A percentile compares a stretch with the other conserved stretches of the same genome.
Evolutionary conservation across 352 stramenopile species (phyloP).

Genomic region (Globisporangium takayamanum): DNA sequence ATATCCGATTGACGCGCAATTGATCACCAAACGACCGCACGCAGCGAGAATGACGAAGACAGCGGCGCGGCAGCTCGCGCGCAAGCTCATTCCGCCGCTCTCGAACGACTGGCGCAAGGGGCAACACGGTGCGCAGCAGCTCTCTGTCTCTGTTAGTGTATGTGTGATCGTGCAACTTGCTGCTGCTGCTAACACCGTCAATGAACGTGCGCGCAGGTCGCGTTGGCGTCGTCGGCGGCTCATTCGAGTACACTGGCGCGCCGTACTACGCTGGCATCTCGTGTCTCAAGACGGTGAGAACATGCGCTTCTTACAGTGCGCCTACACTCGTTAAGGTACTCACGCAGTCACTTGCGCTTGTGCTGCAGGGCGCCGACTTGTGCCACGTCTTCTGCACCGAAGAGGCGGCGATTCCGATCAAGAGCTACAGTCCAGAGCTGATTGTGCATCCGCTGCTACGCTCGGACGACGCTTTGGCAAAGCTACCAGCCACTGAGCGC

Average conservation of each 20-base stretch:
- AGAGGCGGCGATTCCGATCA: conserved; percentile 94
- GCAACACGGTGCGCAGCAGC: conserved; percentile 44
- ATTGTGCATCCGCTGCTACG: conserved; percentile 89
- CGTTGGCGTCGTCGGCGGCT: conserved; percentile 94
- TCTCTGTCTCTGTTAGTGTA: too few species aligned
- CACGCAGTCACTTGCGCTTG: neutral
- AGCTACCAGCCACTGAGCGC: conserved; percentile 7
- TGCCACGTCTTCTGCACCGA: conserved; percentile 93
- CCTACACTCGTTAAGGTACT: neutral
- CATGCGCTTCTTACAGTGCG: neutral
- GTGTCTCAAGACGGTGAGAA: conserved; percentile 78
- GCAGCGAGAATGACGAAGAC: neutral
- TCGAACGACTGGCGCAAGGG: conserved; percentile 63
- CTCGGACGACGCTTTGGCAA: conserved; percentile 34
- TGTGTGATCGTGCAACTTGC: too few species aligned
- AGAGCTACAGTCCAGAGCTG: conserved; percentile 96
- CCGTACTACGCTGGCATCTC: conserved; percentile 95
- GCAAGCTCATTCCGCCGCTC: conserved; percentile 57
- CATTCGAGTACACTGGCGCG: conserved; percentile 95
- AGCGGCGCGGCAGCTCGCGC: conserved; percentile 21
- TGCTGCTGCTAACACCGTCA: neutral
- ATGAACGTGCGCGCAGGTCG: conserved; percentile 31
- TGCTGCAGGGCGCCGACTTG: conserved; percentile 88
- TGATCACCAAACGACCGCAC: neutral
- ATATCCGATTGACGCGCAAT: neutral